Evolutionary conservation across 768 basidiomycete species (phyloP), one percentile per base, ranked within the genome.

Genomic region (Kwoniella shandongensis): DNA sequence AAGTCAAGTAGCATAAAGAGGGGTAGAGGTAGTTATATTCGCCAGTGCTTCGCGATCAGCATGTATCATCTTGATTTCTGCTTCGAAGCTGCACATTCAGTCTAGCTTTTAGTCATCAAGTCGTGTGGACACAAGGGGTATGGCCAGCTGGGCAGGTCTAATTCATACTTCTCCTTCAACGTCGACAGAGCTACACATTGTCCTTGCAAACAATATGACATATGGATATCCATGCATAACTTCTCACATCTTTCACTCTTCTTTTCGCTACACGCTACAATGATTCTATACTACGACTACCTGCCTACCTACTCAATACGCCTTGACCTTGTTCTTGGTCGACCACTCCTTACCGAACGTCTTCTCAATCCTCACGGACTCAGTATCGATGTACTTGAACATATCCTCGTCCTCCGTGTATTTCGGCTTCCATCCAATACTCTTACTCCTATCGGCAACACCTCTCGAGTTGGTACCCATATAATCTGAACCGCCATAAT

Each of bases 371-470:
- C 67, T 51, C 2, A 62, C 59, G 10, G 49, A 42, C 56, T 69
- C 67, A 23, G 51, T 52, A 49, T 54, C 58, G 15, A 69, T 47
- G 27, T 60, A 40, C 47, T 51, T 38, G 20, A 57, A 51, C 23
- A 72, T 54, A 30, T 65, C 63, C 48, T 62, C 39, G 40, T 52
- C 35, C 18, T 65, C 69, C 12, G 56, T 58, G 35, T 54, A 66
- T 44, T 66, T 69, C 17, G 75, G 73, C 45, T 55, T 69, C 75
- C 75, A 76, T 4, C 75, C 75, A 27, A 76, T 72, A 22, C 60
- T 65, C 57, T 72, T 67, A 22, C 63, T 67, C 41, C 67, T 50
- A 51, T 71, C 69, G 7, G 67, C 69, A 13, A 66, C 57, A 22
- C 55, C 62, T 42, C 73, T 45, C 15, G 66, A 65, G 59, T 76